Evolutionary conservation across 306 rosid species (phyloP).

Genomic region (Inga oerstediana): DNA sequence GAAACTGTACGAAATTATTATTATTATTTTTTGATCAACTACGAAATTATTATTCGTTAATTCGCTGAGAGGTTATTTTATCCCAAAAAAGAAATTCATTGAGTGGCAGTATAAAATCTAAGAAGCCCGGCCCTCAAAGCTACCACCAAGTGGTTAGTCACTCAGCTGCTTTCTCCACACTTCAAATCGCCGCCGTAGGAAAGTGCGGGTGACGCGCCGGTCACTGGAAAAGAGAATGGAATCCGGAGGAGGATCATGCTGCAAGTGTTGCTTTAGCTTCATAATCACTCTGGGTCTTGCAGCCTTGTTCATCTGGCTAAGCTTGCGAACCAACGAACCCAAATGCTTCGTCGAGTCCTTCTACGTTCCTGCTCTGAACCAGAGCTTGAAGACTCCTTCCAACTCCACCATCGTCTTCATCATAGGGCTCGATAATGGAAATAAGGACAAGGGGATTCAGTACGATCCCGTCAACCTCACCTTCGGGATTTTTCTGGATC

Average conservation of each 20-base stretch:
- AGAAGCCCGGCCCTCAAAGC: background rate
- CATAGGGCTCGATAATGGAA: conserved; percentile 48
- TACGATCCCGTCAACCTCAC: conserved; percentile 59
- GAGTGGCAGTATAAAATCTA: background rate
- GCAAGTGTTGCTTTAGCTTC: conserved; percentile 40
- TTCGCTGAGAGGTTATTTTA: background rate
- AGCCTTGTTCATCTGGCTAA: conserved; percentile 52
- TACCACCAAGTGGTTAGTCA: background rate
- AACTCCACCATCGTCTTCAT: conserved; percentile 47
- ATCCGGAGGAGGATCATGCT: conserved; percentile 15
- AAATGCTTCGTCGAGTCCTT: conserved; percentile 44
- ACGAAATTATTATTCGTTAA: background rate
- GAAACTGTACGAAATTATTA: background rate
- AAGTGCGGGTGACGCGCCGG: background rate
- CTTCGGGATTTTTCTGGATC: conserved; percentile 18
- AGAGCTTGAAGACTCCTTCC: conserved; percentile 36
- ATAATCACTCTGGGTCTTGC: conserved; percentile 40
- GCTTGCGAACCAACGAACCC: conserved; percentile 61
- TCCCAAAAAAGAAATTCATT: background rate
- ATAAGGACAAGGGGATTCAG: conserved; percentile 74
- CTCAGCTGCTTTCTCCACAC: background rate
- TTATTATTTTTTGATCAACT: background rate
- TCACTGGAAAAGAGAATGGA: conserved; percentile 23
- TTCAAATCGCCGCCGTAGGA: background rate
- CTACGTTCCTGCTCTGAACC: conserved; percentile 75